phyloP scores from a whole-genome alignment of 257 asterid species.

The Penstemon davidsonii region DNA sequence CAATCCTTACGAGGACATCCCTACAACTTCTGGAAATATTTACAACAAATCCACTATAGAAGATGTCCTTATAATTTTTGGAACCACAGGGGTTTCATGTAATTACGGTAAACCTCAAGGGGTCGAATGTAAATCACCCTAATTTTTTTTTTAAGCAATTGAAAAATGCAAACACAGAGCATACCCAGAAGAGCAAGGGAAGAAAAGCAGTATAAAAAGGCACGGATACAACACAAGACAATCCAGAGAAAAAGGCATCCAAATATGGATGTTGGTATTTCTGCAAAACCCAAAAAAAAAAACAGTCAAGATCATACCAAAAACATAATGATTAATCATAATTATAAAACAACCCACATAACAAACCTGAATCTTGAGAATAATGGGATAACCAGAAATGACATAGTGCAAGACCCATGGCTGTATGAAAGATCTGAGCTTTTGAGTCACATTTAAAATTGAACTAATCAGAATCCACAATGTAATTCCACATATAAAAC shows the following conservation, averaged over 20 bases:
- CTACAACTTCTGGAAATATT: no score
- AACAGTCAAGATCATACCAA: not conserved
- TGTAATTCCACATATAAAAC: conserved; percentile 57
- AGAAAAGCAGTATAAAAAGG: conserved; percentile 96
- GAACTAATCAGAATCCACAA: conserved; percentile 76
- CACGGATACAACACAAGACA: conserved; percentile 91
- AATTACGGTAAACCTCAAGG: no score
- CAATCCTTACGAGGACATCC: no score
- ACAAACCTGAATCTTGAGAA: conserved; percentile 81
- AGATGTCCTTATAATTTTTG: no score
- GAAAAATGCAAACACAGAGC: conserved; percentile 5
- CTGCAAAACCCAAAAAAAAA: conserved; percentile 46
- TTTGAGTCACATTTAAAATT: conserved; percentile 56
- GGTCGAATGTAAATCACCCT: no score
- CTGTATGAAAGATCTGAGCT: conserved; percentile 72
- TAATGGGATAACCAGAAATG: conserved; percentile 52
- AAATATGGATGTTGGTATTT: conserved; percentile 54
- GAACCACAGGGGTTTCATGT: no score
- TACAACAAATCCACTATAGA: no score
- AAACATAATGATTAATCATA: no score
- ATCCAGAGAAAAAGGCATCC: conserved; percentile 79
- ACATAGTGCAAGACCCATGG: conserved; percentile 71
- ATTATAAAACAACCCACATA: not conserved
- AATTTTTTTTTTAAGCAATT: no score
- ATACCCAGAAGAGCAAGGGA: conserved; percentile 95